A percentile compares a stretch with the other conserved stretches of the same genome.
These are phyloP conservation scores for Saccharomyces hybrid DNA, from an alignment of 1,139 yeast species.

Conservation along the genomic window DNA sequence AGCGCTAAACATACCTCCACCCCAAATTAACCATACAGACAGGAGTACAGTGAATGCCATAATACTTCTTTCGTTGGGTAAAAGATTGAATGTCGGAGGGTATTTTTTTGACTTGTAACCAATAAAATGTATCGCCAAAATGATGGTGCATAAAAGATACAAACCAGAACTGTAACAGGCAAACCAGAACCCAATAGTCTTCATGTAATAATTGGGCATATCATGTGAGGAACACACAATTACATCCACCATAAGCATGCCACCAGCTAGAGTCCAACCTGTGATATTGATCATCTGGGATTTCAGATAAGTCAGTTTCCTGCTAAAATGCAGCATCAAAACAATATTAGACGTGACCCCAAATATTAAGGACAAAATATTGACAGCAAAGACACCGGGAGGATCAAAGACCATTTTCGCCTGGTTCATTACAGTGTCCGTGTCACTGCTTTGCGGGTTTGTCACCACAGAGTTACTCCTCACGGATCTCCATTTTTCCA, in stretches of 20 bases:
- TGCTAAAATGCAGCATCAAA: constrained; percentile 58
- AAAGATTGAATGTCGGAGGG: constrained; percentile 60
- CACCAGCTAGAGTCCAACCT: constrained; percentile 55
- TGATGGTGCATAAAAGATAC: constrained; percentile 48
- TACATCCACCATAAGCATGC: constrained; percentile 43
- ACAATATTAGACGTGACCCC: constrained; percentile 63
- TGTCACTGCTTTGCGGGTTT: constrained; percentile 23
- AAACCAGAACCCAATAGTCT: constrained; percentile 69
- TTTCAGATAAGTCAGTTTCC: constrained; percentile 44
- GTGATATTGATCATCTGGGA: constrained; percentile 55
- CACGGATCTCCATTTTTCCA: constrained; percentile 53
- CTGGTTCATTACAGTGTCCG: background rate
- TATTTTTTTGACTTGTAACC: constrained; percentile 56
- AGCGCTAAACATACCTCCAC: constrained; percentile 49
- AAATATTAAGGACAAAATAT: constrained; percentile 50
- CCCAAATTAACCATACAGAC: constrained; percentile 62
- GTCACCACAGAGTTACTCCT: constrained; percentile 3
- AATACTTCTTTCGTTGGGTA: constrained; percentile 57
- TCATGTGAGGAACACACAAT: constrained; percentile 30
- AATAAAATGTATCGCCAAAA: constrained; percentile 48
- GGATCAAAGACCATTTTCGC: constrained; percentile 31
- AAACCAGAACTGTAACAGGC: constrained; percentile 57
- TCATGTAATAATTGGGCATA: constrained; percentile 15
- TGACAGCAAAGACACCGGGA: constrained; percentile 43
- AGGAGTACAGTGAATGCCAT: constrained; percentile 63